phyloP scores from a whole-genome alignment of 371 early-diverging fungal species.

The Basidiobolus heterosporus region DNA sequence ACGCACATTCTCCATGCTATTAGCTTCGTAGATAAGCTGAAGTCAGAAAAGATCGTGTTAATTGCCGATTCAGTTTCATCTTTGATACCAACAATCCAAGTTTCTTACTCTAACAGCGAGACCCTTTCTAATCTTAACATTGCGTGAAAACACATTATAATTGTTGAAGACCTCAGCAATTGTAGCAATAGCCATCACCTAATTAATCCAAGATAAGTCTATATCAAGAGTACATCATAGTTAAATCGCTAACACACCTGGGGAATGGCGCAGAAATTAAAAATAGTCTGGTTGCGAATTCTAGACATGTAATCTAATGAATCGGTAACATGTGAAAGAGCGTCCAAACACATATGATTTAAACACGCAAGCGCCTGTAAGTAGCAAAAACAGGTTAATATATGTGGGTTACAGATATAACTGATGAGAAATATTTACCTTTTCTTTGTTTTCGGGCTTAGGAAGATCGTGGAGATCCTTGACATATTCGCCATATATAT shows the following conservation, averaged over 20 bases:
- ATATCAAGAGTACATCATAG: conserved; percentile 1
- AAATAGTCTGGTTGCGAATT: conserved; percentile 60
- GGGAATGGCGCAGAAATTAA: conserved; percentile 92
- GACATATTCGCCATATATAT: conserved; percentile 66
- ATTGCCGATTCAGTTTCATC: background rate
- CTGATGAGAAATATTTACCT: conserved; percentile 14
- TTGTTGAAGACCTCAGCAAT: conserved; percentile 75
- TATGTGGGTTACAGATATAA: background rate
- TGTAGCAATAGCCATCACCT: conserved; percentile 92
- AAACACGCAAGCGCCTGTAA: conserved; percentile 46
- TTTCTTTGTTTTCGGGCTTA: conserved; percentile 35
- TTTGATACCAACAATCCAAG: no score
- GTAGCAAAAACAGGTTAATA: background rate
- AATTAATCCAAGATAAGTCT: background rate
- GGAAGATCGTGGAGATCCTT: conserved; percentile 34
- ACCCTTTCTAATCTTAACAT: conserved; percentile 89
- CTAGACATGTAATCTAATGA: conserved; percentile 67
- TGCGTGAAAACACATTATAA: conserved; percentile 45
- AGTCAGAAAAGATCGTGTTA: background rate
- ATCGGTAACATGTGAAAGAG: conserved; percentile 67
- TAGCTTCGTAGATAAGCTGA: background rate
- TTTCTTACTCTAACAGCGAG: conserved; percentile 65
- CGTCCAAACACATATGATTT: conserved; percentile 74
- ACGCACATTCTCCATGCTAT: background rate
- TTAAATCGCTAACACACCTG: conserved; percentile 32